Conservation (phyloP, 1,284 basidiomycete genomes). For the Austroboletus niveus region DNA sequence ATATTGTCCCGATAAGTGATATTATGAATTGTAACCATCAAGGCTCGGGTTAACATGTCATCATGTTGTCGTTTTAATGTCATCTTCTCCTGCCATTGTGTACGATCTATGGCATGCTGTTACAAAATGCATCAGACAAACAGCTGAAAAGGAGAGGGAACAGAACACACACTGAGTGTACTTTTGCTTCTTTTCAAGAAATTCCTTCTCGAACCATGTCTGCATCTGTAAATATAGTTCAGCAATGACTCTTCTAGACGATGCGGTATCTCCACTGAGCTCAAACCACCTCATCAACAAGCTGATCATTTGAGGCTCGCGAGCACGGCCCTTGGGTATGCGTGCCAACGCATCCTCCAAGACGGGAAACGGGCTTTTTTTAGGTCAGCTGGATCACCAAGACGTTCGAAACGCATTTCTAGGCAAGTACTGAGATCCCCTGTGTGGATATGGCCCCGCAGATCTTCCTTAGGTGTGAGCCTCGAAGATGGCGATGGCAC, state of each 20-base stretch:
- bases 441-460: not conserved
- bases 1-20: conserved; percentile 2
- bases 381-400: not conserved
- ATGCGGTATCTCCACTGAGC: not conserved
- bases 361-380: not conserved
- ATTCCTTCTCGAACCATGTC: not conserved
- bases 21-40: not conserved
- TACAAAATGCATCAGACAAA: not conserved
- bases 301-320: not conserved
- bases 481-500: not conserved
- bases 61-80: not conserved
- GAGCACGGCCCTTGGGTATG: not conserved
- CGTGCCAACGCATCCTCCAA: not conserved
- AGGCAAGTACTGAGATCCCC: not conserved
- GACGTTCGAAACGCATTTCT: not conserved
- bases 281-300: not conserved
- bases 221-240: not conserved
- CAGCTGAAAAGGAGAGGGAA: not conserved
- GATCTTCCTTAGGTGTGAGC: not conserved
- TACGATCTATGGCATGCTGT: not conserved
- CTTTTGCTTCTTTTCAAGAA: not conserved
- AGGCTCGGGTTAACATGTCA: not conserved
- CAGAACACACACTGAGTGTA: not conserved
- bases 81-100: not conserved
- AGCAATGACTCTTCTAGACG: not conserved